These are phyloP conservation scores for Sporisorium iseilematis-ciliati DNA, from an alignment of 1,284 basidiomycete genomes.

Conservation along the genomic window DNA sequence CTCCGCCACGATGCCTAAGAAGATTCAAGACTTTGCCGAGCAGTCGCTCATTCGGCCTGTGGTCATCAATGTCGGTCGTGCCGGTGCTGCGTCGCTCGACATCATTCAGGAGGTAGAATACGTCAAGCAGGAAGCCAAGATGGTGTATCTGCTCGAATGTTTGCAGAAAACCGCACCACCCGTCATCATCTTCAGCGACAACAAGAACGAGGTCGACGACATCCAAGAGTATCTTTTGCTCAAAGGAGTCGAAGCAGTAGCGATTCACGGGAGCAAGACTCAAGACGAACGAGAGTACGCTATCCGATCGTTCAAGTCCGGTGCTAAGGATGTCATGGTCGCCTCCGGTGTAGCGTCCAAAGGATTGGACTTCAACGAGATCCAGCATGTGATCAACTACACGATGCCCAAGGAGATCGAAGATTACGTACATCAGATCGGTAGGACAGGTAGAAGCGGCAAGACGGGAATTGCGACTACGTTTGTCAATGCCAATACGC, in stretches of 20 bases:
- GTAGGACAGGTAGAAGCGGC: constrained; percentile 94
- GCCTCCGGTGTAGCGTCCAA: constrained; percentile 97
- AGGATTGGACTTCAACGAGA: constrained; percentile 97
- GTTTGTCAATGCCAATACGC: constrained; percentile 98
- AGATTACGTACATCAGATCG: constrained; percentile 85
- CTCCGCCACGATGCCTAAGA: constrained; percentile 98
- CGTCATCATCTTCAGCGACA: constrained; percentile 97
- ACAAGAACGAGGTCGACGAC: constrained; percentile 99
- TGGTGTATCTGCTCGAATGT: constrained; percentile 97
- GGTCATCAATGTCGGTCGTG: constrained; percentile 95
- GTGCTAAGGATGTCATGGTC: constrained; percentile 98
- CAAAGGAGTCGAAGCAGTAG: constrained; percentile 97
- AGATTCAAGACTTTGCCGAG: constrained; percentile 98
- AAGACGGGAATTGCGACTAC: constrained; percentile 99
- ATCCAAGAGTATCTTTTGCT: constrained; percentile 97
- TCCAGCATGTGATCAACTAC: constrained; percentile 97
- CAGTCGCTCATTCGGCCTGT: constrained; percentile 92
- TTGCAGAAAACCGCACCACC: constrained; percentile 98
- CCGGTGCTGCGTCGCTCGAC: constrained; percentile 96
- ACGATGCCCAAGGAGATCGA: constrained; percentile 99
- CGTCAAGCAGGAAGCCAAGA: constrained; percentile 98
- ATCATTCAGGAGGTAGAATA: constrained; percentile 98
- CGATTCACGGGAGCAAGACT: constrained; percentile 96
- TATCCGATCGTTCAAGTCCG: constrained; percentile 95
- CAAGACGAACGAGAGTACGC: constrained; percentile 99